phyloP scores from a whole-genome alignment of 176 grass and related monocot species.

The Oryza rufipogon region DNA sequence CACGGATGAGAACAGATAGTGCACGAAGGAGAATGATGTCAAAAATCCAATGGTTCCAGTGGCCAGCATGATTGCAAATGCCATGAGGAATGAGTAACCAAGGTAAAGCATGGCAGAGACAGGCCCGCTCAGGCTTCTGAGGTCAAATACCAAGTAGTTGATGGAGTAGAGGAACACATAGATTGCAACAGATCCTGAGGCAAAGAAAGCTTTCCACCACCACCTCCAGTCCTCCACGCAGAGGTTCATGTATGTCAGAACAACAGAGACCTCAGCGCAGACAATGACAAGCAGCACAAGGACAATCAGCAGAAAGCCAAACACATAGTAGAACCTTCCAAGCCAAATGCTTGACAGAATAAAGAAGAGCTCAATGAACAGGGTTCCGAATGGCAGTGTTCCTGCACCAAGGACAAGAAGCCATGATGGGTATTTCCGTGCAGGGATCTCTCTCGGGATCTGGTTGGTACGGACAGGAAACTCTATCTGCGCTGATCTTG shows the following conservation, averaged over 20 bases:
- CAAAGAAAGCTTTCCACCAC: constrained; percentile 92
- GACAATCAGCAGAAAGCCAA: constrained; percentile 85
- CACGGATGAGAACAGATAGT: constrained; percentile 88
- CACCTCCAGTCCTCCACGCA: constrained; percentile 89
- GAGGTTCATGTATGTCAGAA: constrained; percentile 81
- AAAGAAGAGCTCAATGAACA: constrained; percentile 91
- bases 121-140: constrained; percentile 80
- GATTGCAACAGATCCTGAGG: constrained; percentile 72
- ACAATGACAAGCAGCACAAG: constrained; percentile 66
- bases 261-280: constrained; percentile 75
- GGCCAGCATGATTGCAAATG: constrained; percentile 70
- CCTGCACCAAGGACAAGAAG: constrained; percentile 82
- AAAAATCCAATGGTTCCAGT: constrained; percentile 83
- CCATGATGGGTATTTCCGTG: constrained; percentile 78
- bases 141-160: constrained; percentile 90
- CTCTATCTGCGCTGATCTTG: constrained; percentile 64
- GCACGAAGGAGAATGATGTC: constrained; percentile 74
- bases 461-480: constrained; percentile 83
- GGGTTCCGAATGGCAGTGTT: constrained; percentile 69
- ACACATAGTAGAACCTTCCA: constrained; percentile 91
- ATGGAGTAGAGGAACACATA: constrained; percentile 92
- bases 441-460: constrained; percentile 82
- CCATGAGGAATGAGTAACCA: constrained; percentile 81
- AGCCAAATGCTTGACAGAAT: constrained; percentile 89
- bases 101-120: constrained; percentile 81